Evolutionary conservation across 768 basidiomycete species (phyloP).

Genomic region (Mrakia hoshinonis): DNA sequence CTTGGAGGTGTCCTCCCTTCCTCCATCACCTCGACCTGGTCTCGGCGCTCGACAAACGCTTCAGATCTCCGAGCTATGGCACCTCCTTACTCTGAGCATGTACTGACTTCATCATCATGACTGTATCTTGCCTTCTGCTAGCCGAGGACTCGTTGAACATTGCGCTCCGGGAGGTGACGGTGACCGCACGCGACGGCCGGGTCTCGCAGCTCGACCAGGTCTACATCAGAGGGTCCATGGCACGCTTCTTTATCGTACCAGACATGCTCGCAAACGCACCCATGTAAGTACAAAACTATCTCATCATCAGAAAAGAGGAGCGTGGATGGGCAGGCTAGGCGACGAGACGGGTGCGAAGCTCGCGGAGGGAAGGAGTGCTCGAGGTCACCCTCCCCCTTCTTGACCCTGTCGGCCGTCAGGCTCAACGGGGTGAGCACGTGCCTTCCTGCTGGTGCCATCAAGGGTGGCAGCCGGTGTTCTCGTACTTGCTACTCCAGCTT

Average conservation of each 20-base stretch:
- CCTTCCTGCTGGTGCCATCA: no score
- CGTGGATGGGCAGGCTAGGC: neutral
- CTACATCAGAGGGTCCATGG: conserved; percentile 95
- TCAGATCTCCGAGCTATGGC: conserved; percentile 19
- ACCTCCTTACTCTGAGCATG: no score
- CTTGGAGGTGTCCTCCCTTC: neutral
- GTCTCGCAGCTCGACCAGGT: conserved; percentile 98
- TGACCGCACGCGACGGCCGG: conserved; percentile 94
- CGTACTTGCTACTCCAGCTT: no score
- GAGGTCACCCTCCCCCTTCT: no score
- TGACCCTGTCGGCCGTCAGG: neutral
- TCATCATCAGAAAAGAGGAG: neutral
- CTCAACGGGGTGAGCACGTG: neutral
- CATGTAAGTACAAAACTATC: conserved; percentile 55
- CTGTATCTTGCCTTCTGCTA: conserved; percentile 41
- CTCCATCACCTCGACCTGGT: neutral
- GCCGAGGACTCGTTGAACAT: conserved; percentile 98
- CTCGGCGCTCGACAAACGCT: no score
- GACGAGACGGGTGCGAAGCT: neutral
- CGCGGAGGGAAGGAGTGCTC: no score
- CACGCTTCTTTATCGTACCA: conserved; percentile 92
- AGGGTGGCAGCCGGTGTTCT: no score
- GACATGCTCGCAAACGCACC: conserved; percentile 99
- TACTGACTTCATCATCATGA: no score
- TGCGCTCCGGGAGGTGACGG: conserved; percentile 89